Conservation (phyloP, 495 filamentous ascomycete genomes). For the Penicillium paradoxum region DNA sequence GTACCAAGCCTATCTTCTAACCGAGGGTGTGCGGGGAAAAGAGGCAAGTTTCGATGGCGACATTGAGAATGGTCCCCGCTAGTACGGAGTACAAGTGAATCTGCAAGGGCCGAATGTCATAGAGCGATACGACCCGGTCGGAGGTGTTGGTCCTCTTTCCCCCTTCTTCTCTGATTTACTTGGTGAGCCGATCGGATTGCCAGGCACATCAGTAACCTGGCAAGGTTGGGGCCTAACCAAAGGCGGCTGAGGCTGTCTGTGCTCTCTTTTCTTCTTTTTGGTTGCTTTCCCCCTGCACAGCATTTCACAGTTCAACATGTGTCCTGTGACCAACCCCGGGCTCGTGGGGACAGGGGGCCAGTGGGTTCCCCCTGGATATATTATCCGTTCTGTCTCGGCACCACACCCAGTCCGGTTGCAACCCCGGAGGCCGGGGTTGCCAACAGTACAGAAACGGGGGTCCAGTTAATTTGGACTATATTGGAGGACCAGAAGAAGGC, state of each 20-base stretch:
- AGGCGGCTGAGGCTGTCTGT: slow-evolving; percentile 6
- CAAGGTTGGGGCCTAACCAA: background rate
- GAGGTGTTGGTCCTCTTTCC: background rate
- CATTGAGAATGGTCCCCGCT: background rate
- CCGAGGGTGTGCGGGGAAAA: slow-evolving; percentile 8
- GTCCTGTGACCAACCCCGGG: background rate
- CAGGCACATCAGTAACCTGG: background rate
- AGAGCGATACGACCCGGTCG: background rate
- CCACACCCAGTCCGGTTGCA: background rate
- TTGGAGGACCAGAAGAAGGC: background rate
- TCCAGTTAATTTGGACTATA: background rate
- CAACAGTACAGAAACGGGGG: background rate
- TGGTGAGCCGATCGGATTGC: slow-evolving; percentile 3
- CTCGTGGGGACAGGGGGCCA: background rate
- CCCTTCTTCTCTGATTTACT: background rate
- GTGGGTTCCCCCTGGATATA: background rate
- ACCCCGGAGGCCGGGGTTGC: background rate
- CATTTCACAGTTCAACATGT: background rate
- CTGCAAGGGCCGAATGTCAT: background rate
- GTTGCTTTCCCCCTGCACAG: background rate
- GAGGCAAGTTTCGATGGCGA: background rate
- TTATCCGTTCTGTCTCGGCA: background rate
- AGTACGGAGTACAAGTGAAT: background rate
- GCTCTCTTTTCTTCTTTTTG: background rate
- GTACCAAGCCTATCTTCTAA: background rate